Conservation (phyloP, 352 stramenopile species). For the Blastocystis sp. region DNA sequence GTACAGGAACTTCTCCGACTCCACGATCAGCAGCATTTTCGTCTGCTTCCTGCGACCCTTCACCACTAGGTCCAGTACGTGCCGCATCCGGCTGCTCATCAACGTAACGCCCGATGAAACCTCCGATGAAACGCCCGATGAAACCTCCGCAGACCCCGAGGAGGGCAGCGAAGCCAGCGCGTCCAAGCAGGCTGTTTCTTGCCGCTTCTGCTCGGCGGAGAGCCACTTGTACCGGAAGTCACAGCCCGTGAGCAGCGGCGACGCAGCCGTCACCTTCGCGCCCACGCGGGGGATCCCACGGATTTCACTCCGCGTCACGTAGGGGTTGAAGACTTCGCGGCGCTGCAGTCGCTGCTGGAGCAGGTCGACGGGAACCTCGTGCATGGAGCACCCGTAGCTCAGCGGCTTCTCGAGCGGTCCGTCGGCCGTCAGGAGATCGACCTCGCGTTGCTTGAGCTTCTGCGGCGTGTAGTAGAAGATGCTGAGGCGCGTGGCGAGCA, state of each 20-base stretch:
- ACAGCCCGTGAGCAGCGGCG: neutral
- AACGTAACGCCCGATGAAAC: neutral
- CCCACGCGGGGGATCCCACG: neutral
- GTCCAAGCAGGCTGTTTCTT: neutral
- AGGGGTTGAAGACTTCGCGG: neutral
- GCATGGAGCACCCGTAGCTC: neutral
- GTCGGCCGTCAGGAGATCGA: neutral
- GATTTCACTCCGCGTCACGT: neutral
- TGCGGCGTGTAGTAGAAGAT: slow-evolving; percentile 3
- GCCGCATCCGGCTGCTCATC: slow-evolving; percentile 17
- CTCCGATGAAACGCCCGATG: too few species aligned
- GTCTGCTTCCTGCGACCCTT: neutral
- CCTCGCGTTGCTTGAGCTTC: slow-evolving; percentile 13
- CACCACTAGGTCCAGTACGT: slow-evolving; percentile 2
- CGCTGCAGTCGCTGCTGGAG: neutral
- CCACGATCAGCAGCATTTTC: slow-evolving; percentile 45
- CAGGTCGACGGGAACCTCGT: neutral
- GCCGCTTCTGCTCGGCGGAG: neutral
- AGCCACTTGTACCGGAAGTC: slow-evolving; percentile 56
- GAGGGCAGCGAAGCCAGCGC: neutral
- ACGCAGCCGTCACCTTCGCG: neutral
- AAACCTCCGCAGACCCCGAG: neutral
- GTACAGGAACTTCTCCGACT: slow-evolving; percentile 9
- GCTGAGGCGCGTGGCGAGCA: slow-evolving; percentile 9
- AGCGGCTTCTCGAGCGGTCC: neutral